phyloP scores from a whole-genome alignment of 306 rosid species.

The Cyamopsis tetragonoloba region DNA sequence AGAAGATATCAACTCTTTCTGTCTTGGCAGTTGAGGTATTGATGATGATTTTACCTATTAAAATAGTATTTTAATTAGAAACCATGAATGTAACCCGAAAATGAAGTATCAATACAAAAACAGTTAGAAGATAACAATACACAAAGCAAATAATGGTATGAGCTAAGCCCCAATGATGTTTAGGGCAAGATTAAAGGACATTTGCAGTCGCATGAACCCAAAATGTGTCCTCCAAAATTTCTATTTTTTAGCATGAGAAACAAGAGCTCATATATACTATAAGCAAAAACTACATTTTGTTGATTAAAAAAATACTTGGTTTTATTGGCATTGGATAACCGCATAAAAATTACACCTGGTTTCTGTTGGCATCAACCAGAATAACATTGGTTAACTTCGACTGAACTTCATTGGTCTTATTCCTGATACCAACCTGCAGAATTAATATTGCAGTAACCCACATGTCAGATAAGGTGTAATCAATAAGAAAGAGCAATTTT shows the following conservation, averaged over 20 bases:
- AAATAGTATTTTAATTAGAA: constrained; percentile 25
- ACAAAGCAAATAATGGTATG: background rate
- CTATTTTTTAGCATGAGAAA: background rate
- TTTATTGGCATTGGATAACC: constrained; percentile 19
- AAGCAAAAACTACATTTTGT: background rate
- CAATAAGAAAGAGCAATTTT: constrained; percentile 7
- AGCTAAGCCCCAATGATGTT: background rate
- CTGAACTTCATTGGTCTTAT: constrained; percentile 81
- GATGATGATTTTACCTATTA: constrained; percentile 78
- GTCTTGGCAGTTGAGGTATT: constrained; percentile 76
- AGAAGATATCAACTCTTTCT: constrained; percentile 62
- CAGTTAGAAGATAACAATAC: background rate
- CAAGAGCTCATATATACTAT: background rate
- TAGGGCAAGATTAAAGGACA: background rate
- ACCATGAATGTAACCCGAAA: constrained; percentile 2
- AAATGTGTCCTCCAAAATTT: background rate
- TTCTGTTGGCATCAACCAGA: constrained; percentile 73
- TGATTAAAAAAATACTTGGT: background rate
- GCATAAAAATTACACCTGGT: constrained; percentile 60
- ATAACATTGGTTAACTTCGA: constrained; percentile 69
- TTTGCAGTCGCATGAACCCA: background rate
- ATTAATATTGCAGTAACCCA: constrained; percentile 20
- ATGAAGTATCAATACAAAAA: background rate
- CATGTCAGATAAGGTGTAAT: constrained; percentile 10
- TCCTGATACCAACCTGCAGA: constrained; percentile 77